Conservation (phyloP, 495 filamentous ascomycete species). For the Apodospora peruviana region DNA sequence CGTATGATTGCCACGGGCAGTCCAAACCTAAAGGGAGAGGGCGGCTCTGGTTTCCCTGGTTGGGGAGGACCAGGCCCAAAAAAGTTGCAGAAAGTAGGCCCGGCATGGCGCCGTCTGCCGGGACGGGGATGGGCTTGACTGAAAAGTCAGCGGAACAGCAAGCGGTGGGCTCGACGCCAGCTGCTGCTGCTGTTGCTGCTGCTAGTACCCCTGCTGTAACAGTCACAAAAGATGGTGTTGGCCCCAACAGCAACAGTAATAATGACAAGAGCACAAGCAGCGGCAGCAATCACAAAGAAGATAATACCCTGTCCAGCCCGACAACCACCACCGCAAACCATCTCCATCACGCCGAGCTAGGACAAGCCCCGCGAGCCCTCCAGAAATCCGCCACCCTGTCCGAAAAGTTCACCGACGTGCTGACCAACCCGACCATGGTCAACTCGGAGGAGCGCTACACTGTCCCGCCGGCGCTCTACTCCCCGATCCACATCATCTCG, state of each 20-base stretch:
- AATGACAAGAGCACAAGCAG: slow-evolving; percentile 1
- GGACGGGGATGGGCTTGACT: neutral
- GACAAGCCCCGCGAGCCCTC: slow-evolving; percentile 17
- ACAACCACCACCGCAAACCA: neutral
- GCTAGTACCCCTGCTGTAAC: neutral
- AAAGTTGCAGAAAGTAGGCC: neutral
- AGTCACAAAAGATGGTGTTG: neutral
- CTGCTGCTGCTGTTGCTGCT: neutral
- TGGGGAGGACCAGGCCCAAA: neutral
- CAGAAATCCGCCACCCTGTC: slow-evolving; percentile 24
- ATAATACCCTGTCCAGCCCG: neutral
- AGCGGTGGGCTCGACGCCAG: neutral
- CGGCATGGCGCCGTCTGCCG: neutral
- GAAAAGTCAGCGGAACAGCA: neutral
- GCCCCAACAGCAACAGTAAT: slow-evolving; percentile 1
- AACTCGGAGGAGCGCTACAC: slow-evolving; percentile 28
- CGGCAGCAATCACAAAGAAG: neutral
- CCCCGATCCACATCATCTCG: slow-evolving; percentile 48
- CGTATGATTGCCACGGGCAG: neutral
- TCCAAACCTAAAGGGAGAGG: neutral
- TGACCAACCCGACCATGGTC: slow-evolving; percentile 30
- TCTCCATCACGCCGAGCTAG: slow-evolving; percentile 4
- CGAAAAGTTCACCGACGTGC: slow-evolving; percentile 30
- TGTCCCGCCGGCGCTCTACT: slow-evolving; percentile 41
- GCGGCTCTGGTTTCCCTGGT: neutral